Percentiles rank a stretch among this genome's conserved stretches.
Evolutionary conservation across 2,329 filamentous ascomycete species (phyloP).

Genomic region (Blumeriella jaapii): DNA sequence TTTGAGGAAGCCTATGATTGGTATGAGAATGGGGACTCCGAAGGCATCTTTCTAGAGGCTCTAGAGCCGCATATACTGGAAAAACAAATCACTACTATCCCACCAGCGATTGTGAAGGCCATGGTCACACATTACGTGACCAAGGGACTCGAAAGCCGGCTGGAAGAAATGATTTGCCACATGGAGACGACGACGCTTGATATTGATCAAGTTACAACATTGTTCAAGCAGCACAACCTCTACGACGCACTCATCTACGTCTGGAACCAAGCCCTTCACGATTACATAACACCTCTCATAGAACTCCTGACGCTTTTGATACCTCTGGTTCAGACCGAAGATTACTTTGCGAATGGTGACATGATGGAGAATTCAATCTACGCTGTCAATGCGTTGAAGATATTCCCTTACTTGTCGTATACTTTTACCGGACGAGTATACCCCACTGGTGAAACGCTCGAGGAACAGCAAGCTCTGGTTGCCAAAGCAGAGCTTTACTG

Average conservation of each 20-base stretch:
- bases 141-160: constrained; percentile 60
- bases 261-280: constrained; percentile 82
- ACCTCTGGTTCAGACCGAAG: constrained; percentile 44
- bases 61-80: constrained; percentile 83
- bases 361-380: constrained; percentile 49
- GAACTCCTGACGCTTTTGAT: constrained; percentile 65
- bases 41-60: constrained; percentile 73
- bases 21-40: constrained; percentile 66
- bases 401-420: constrained; percentile 92
- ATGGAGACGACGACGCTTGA: constrained; percentile 87
- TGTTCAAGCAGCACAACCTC: constrained; percentile 84
- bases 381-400: constrained; percentile 67
- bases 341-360: constrained; percentile 39
- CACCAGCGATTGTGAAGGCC: constrained; percentile 75
- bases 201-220: constrained; percentile 77
- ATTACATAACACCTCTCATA: constrained; percentile 83
- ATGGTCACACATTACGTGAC: constrained; percentile 72
- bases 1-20: constrained; percentile 86
- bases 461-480: constrained; percentile 57
- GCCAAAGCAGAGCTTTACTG: constrained; percentile 87
- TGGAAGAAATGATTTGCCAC: constrained; percentile 92
- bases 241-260: constrained; percentile 96
- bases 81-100: constrained; percentile 59
- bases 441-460: constrained; percentile 67
- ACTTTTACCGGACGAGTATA: constrained; percentile 84